A percentile compares a stretch with the other conserved stretches of the same genome.
Evolutionary conservation across 148 eudicot genomes (phyloP).

Genomic region (Rhododendron simsii): DNA sequence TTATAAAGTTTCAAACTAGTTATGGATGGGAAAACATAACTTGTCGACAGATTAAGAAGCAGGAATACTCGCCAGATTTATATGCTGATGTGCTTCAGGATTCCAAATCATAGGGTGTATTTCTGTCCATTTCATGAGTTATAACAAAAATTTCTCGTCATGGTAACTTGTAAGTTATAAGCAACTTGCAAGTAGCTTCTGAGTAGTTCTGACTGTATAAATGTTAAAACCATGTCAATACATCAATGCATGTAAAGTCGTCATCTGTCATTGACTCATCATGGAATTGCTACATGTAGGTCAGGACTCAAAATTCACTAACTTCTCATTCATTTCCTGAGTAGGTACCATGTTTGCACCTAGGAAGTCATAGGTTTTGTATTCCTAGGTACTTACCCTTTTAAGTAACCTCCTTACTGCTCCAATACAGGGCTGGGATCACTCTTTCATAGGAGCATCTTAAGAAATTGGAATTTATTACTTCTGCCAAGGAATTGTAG

Average conservation of each 20-base stretch:
- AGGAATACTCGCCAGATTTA: not conserved
- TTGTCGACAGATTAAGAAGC: not conserved
- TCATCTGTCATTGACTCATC: not conserved
- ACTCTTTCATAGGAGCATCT: not conserved
- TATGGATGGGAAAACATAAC: not conserved
- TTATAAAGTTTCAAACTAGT: not conserved
- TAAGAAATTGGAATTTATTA: not conserved
- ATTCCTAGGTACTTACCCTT: not conserved
- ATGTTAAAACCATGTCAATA: not conserved
- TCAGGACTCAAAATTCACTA: not conserved
- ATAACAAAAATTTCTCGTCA: not conserved
- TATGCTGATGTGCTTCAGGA: not conserved
- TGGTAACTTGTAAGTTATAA: not conserved
- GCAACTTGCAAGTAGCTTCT: not conserved
- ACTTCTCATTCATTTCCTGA: not conserved
- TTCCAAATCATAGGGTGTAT: not conserved
- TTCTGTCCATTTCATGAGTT: not conserved
- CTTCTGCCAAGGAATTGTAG: not conserved
- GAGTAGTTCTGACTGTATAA: not conserved
- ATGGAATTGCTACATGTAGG: not conserved
- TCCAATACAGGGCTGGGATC: not conserved
- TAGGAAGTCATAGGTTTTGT: not conserved
- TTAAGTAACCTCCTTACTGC: not conserved
- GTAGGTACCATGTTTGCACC: not conserved
- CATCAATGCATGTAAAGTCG: not conserved